Evolutionary conservation across 352 stramenopile genomes (phyloP).

Genomic region (Phytophthora syringae): DNA sequence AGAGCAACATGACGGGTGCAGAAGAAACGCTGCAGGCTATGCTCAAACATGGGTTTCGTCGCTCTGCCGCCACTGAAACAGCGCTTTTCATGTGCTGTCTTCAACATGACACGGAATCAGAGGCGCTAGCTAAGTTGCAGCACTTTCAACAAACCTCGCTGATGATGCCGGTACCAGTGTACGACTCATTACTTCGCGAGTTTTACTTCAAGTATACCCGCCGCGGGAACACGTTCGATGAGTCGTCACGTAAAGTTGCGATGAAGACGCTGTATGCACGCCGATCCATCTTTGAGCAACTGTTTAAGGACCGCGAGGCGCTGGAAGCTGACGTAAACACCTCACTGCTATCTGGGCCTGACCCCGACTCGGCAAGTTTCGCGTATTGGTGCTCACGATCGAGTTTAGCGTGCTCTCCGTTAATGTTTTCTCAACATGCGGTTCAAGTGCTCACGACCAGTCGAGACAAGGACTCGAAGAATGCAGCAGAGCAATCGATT

Average conservation of each 20-base stretch:
- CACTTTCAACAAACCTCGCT: constrained; percentile 52
- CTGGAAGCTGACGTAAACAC: constrained; percentile 31
- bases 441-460: constrained; percentile 74
- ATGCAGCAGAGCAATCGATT: constrained; percentile 53
- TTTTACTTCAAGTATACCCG: constrained; percentile 85
- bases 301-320: constrained; percentile 48
- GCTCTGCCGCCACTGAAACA: constrained; percentile 63
- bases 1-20: constrained; percentile 58
- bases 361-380: constrained; percentile 36
- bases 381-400: constrained; percentile 62
- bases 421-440: constrained; percentile 80
- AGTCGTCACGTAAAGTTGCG: constrained; percentile 59
- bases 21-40: constrained; percentile 59
- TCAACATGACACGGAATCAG: constrained; percentile 43
- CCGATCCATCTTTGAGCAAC: constrained; percentile 63
- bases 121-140: constrained; percentile 48
- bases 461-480: constrained; percentile 72
- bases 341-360: not conserved
- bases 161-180: constrained; percentile 65
- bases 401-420: constrained; percentile 48
- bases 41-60: constrained; percentile 45
- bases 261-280: constrained; percentile 66
- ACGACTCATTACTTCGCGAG: constrained; percentile 74
- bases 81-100: constrained; percentile 73
- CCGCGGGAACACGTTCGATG: constrained; percentile 60